Conservation (phyloP, 2,329 filamentous ascomycete species). For the Neonectria punicea region DNA sequence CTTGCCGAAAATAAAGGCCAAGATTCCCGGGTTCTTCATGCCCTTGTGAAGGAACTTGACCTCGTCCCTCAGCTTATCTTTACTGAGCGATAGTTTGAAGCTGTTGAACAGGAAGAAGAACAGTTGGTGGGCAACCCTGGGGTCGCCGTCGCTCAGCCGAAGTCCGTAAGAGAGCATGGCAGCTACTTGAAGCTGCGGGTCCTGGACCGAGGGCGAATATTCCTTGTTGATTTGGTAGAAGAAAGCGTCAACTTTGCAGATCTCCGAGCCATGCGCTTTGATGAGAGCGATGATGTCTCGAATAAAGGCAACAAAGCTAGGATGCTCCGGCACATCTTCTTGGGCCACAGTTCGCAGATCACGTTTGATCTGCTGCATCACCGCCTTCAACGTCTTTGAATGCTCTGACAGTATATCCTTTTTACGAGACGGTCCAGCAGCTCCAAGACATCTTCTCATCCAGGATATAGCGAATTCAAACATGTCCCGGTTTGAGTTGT, state of each 20-base stretch:
- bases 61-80: conserved; percentile 60
- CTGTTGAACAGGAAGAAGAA: conserved; percentile 69
- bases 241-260: conserved; percentile 65
- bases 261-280: conserved; percentile 62
- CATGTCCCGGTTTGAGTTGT: conserved; percentile 59
- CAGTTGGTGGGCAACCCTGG: conserved; percentile 57
- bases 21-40: conserved; percentile 58
- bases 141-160: conserved; percentile 63
- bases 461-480: conserved; percentile 60
- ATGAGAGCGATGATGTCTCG: conserved; percentile 64
- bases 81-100: conserved; percentile 64
- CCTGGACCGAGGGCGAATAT: conserved; percentile 65
- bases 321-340: conserved; percentile 54
- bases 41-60: conserved; percentile 57
- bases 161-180: conserved; percentile 66
- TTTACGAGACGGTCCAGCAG: conserved; percentile 49
- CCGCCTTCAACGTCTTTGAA: conserved; percentile 54
- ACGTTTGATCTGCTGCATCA: conserved; percentile 65
- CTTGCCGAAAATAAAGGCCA: conserved; percentile 59
- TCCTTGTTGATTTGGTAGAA: conserved; percentile 67
- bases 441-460: conserved; percentile 62
- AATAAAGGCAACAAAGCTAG: conserved; percentile 61
- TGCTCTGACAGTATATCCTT: conserved; percentile 54
- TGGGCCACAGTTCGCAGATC: conserved; percentile 56
- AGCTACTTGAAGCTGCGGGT: conserved; percentile 67